Percentiles rank a stretch among this genome's conserved stretches.
Conservation (phyloP, 2,329 filamentous ascomycete genomes). For the Knoxdaviesia proteae region DNA sequence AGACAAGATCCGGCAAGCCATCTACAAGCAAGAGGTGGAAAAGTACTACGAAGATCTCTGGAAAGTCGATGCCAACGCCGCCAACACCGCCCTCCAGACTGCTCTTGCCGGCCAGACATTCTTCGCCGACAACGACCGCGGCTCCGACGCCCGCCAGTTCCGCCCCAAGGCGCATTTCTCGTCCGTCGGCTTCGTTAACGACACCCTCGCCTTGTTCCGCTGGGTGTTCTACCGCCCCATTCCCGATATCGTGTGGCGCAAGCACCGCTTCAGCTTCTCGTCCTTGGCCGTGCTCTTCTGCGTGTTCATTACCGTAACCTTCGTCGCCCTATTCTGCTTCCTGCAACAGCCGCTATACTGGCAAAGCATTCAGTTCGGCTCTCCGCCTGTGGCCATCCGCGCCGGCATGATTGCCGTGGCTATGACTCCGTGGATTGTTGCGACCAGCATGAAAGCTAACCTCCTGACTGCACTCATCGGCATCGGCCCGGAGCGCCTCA, state of each 20-base stretch:
- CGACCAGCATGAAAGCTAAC: conserved; percentile 80
- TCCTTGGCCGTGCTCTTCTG: conserved; percentile 53
- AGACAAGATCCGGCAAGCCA: conserved; percentile 76
- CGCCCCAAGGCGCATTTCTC: conserved; percentile 53
- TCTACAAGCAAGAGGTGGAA: conserved; percentile 66
- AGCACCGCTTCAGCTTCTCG: conserved; percentile 57
- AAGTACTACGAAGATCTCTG: conserved; percentile 37
- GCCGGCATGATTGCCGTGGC: conserved; percentile 84
- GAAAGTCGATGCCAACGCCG: conserved; percentile 26
- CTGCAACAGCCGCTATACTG: conserved; percentile 78
- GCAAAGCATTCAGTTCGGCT: conserved; percentile 68
- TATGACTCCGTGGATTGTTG: conserved; percentile 81
- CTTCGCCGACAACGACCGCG: conserved; percentile 42
- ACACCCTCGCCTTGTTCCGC: conserved; percentile 60
- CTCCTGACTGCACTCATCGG: conserved; percentile 67
- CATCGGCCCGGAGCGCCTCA: conserved; percentile 78
- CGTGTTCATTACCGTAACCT: conserved; percentile 44
- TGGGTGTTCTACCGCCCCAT: conserved; percentile 81
- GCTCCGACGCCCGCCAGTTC: conserved; percentile 31
- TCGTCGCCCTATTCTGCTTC: conserved; percentile 66
- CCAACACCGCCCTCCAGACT: conserved; percentile 23
- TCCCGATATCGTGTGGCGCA: conserved; percentile 48
- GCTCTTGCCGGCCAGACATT: conserved; percentile 43
- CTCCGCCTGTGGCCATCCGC: conserved; percentile 69
- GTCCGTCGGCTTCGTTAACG: conserved; percentile 55